These are phyloP conservation scores for Coriaria nepalensis DNA, from an alignment of 306 rosid genomes.

Conservation along the genomic window DNA sequence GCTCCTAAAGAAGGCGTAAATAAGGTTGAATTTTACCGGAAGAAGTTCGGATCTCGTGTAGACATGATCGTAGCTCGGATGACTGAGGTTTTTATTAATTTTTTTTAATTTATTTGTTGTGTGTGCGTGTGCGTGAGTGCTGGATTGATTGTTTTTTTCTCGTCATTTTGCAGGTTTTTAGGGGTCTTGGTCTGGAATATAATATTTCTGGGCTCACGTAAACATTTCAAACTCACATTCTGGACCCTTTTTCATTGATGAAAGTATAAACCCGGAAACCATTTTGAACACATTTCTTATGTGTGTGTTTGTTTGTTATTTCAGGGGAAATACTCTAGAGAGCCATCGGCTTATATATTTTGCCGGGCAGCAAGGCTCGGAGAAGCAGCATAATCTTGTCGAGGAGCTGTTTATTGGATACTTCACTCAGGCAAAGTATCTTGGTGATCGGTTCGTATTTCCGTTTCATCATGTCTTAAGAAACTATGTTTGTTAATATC, in stretches of 20 bases:
- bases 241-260: neutral
- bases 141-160: neutral
- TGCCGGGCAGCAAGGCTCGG: slow-evolving; percentile 54
- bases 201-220: slow-evolving; percentile 69
- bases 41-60: slow-evolving; percentile 49
- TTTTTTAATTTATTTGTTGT: neutral
- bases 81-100: slow-evolving; percentile 41
- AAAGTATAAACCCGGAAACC: neutral
- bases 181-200: slow-evolving; percentile 38
- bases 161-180: slow-evolving; percentile 45
- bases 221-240: slow-evolving; percentile 5
- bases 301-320: neutral
- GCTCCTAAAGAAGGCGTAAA: slow-evolving; percentile 77
- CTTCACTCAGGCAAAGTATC: slow-evolving; percentile 74
- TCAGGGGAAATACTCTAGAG: slow-evolving; percentile 86
- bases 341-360: slow-evolving; percentile 81
- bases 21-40: slow-evolving; percentile 44
- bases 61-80: slow-evolving; percentile 55
- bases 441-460: slow-evolving; percentile 58
- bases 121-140: neutral
- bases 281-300: neutral
- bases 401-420: slow-evolving; percentile 68
- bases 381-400: slow-evolving; percentile 68
- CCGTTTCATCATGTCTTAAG: too few relatives aligned
- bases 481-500: too few relatives aligned